These are phyloP conservation scores for Salix caprea DNA, from an alignment of 345 rosid genomes.

Conservation along the genomic window DNA sequence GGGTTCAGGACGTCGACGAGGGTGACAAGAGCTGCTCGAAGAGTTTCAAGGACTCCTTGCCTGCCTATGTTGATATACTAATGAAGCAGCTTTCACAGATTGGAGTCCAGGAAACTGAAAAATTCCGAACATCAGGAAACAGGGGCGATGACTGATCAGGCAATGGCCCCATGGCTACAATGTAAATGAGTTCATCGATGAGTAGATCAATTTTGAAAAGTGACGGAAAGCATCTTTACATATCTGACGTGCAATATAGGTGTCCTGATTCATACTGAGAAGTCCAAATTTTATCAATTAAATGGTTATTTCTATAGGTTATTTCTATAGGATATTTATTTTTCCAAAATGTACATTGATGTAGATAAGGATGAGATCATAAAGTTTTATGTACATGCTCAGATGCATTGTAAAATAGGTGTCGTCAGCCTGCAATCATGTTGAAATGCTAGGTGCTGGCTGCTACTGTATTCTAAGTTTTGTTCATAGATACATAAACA, in stretches of 20 bases:
- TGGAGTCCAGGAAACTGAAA: constrained; percentile 44
- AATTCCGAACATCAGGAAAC: constrained; percentile 20
- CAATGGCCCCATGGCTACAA: constrained; percentile 9
- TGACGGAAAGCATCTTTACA: not conserved
- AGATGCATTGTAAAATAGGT: not conserved
- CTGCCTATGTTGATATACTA: constrained; percentile 34
- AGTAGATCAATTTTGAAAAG: constrained; percentile 19
- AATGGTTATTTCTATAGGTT: constrained; percentile 9
- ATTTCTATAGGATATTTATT: not conserved
- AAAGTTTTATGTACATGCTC: not conserved
- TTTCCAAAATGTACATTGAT: not conserved
- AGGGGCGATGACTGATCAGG: not conserved
- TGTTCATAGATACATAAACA: not conserved
- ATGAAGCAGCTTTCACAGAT: constrained; percentile 43
- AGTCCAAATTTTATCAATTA: constrained; percentile 7
- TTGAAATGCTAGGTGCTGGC: not conserved
- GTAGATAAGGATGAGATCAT: constrained; percentile 9
- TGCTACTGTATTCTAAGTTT: not conserved
- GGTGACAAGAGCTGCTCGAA: constrained; percentile 40
- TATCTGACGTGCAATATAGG: constrained; percentile 4
- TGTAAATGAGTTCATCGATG: not conserved
- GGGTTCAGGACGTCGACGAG: constrained; percentile 46
- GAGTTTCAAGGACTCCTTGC: constrained; percentile 40
- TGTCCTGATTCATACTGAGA: constrained; percentile 5
- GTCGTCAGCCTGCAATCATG: not conserved